Evolutionary conservation across 306 rosid genomes (phyloP).

Genomic region (Sindora glabra): DNA sequence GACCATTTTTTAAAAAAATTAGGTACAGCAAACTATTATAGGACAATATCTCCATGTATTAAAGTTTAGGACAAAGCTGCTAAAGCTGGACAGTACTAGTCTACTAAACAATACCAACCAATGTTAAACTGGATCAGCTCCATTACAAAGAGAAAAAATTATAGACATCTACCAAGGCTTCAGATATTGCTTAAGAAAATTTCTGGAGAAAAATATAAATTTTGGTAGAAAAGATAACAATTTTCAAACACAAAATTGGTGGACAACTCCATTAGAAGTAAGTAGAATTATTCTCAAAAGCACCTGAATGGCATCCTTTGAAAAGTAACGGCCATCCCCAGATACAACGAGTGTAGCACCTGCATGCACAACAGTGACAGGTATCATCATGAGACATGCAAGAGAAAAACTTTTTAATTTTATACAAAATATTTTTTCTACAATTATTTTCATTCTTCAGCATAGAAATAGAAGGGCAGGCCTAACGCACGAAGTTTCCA

Average conservation of each 20-base stretch:
- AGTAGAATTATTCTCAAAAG: too few relatives aligned
- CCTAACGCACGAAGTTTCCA: too few relatives aligned
- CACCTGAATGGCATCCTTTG: slow-evolving; percentile 95
- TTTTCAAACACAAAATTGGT: too few relatives aligned
- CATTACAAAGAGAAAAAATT: not conserved
- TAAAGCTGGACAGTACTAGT: not conserved
- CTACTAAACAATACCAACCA: slow-evolving; percentile 10
- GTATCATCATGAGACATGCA: not conserved
- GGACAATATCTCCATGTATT: too few relatives aligned
- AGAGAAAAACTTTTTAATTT: not conserved
- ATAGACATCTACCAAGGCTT: not conserved
- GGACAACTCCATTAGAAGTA: too few relatives aligned
- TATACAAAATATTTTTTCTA: not conserved
- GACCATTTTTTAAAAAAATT: too few relatives aligned
- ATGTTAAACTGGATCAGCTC: slow-evolving; percentile 12
- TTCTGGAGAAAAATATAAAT: too few relatives aligned
- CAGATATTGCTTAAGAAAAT: too few relatives aligned
- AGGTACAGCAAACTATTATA: too few relatives aligned
- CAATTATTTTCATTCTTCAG: not conserved
- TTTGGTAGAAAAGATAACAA: too few relatives aligned
- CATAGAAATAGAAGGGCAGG: not conserved
- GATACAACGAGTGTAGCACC: slow-evolving; percentile 95
- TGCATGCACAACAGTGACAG: slow-evolving; percentile 25
- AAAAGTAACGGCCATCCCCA: slow-evolving; percentile 95
- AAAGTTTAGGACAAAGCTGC: too few relatives aligned